Percentiles rank a stretch among this genome's conserved stretches.
Conservation (phyloP, 2,329 filamentous ascomycete genomes). For the Pestalotiopsis sp. region DNA sequence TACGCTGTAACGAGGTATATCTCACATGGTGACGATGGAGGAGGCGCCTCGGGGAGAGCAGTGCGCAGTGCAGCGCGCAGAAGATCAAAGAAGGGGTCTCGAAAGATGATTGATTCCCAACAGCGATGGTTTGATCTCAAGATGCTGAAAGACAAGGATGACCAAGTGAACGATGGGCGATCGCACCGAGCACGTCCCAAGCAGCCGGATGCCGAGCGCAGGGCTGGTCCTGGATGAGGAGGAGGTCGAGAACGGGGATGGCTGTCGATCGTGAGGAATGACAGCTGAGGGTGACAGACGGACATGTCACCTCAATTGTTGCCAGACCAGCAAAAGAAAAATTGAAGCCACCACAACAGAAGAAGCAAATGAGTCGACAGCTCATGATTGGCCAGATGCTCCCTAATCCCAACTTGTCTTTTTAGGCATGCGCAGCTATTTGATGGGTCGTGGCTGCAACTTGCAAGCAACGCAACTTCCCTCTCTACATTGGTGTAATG, state of each 20-base stretch:
- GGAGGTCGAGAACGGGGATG: not conserved
- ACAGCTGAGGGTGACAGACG: not conserved
- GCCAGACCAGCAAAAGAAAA: not conserved
- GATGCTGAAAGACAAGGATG: not conserved
- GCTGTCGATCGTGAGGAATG: not conserved
- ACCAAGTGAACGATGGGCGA: not conserved
- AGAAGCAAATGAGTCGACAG: not conserved
- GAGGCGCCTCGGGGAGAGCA: too few species aligned
- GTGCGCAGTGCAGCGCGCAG: too few species aligned
- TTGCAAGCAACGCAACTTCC: not conserved
- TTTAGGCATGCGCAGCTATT: conserved; percentile 6
- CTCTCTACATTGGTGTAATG: not conserved
- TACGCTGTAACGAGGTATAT: not conserved
- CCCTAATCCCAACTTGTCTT: not conserved
- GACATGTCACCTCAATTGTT: not conserved
- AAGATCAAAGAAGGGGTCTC: too few species aligned
- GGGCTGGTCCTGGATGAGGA: not conserved
- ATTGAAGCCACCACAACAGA: not conserved
- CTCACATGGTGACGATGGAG: too few species aligned
- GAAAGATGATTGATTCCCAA: not conserved
- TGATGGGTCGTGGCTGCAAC: not conserved
- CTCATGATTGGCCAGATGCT: not conserved
- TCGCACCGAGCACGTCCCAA: not conserved
- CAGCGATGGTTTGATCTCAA: not conserved
- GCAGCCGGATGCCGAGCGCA: not conserved